These are phyloP conservation scores for Zygosaccharomyces lentus DNA, from an alignment of 805 yeast species.

Conservation along the genomic window DNA sequence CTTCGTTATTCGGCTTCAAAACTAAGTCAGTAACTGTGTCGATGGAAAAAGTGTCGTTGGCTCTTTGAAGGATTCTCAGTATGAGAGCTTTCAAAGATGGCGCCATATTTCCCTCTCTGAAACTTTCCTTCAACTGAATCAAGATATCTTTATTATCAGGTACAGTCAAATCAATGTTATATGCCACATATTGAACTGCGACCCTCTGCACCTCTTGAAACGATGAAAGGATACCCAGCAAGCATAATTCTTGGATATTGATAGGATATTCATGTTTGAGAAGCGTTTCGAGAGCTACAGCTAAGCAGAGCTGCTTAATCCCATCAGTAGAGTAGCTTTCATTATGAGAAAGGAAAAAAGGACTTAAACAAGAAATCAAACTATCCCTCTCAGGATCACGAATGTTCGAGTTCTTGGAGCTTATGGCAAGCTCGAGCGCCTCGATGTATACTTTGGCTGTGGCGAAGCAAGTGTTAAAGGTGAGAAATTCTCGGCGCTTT, in stretches of 20 bases:
- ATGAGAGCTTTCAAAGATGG: slow-evolving; percentile 43
- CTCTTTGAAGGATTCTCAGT: slow-evolving; percentile 34
- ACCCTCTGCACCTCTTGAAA: slow-evolving; percentile 44
- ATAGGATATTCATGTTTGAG: slow-evolving; percentile 21
- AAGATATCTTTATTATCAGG: slow-evolving; percentile 9
- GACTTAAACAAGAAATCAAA: slow-evolving; percentile 28
- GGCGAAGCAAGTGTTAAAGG: slow-evolving; percentile 25
- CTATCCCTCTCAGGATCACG: neutral
- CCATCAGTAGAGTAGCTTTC: slow-evolving; percentile 40
- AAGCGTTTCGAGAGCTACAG: slow-evolving; percentile 33
- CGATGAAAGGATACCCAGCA: slow-evolving; percentile 37
- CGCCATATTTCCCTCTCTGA: slow-evolving; percentile 35
- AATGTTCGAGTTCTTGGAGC: slow-evolving; percentile 1
- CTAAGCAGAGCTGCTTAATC: slow-evolving; percentile 45
- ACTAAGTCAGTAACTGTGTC: slow-evolving; percentile 24
- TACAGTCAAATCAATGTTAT: neutral
- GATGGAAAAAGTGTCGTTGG: slow-evolving; percentile 20
- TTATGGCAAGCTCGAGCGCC: slow-evolving; percentile 18
- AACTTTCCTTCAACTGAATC: slow-evolving; percentile 22
- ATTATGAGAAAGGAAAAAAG: slow-evolving; percentile 37
- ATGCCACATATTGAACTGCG: slow-evolving; percentile 36
- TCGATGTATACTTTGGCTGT: slow-evolving; percentile 37
- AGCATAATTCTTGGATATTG: slow-evolving; percentile 29
- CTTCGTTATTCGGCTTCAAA: slow-evolving; percentile 40
- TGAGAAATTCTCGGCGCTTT: slow-evolving; percentile 5